These are phyloP conservation scores for Cystofilobasidium capitatum DNA, from an alignment of 768 basidiomycete species.

Conservation along the genomic window DNA sequence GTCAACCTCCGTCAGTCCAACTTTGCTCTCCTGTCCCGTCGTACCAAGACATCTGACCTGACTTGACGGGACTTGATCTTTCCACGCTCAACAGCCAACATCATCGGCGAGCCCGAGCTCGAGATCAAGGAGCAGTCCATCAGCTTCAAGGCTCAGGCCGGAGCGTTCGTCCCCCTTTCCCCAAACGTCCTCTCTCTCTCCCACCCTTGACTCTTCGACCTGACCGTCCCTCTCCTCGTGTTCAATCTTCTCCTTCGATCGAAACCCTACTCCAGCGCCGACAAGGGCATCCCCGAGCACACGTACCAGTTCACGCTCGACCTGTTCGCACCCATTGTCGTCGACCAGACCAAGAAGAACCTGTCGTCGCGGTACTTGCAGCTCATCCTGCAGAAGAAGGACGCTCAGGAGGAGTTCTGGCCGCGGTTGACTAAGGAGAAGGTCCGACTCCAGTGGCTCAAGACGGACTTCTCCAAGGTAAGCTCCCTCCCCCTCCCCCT, in stretches of 20 bases:
- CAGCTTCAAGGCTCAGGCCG: conserved; percentile 40
- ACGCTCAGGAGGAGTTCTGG: conserved; percentile 69
- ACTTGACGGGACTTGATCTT: neutral
- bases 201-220: neutral
- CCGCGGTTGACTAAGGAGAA: conserved; percentile 85
- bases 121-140: conserved; percentile 38
- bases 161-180: conserved; percentile 33
- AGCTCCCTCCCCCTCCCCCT: conserved; percentile 8
- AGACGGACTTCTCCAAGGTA: conserved; percentile 80
- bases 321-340: conserved; percentile 47
- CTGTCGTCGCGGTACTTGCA: conserved; percentile 59
- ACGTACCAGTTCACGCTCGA: conserved; percentile 67
- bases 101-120: conserved; percentile 37
- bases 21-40: too few species aligned
- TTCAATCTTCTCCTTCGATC: neutral
- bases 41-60: neutral
- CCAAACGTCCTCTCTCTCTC: neutral
- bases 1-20: conserved; percentile 19
- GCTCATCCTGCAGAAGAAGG: conserved; percentile 72
- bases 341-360: conserved; percentile 46
- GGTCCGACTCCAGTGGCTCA: conserved; percentile 65
- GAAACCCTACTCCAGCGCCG: conserved; percentile 32
- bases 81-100: conserved; percentile 17
- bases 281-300: conserved; percentile 46
- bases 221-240: neutral